Conservation (phyloP, 2,329 filamentous ascomycete species). For the Pseudonectria foliicola region DNA sequence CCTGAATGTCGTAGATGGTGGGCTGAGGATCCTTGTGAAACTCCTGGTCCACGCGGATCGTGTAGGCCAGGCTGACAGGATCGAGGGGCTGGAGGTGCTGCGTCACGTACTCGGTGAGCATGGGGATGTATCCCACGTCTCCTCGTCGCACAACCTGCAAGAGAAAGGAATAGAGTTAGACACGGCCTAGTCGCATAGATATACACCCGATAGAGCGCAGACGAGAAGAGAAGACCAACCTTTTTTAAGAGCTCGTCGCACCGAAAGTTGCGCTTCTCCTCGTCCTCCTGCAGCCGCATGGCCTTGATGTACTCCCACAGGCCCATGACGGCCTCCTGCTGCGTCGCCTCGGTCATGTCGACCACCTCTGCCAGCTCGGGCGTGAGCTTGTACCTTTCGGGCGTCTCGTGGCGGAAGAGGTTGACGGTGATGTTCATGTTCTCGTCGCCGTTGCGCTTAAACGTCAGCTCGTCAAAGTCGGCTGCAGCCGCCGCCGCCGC, state of each 20-base stretch:
- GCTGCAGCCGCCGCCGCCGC: conserved; percentile 41
- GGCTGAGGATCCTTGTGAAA: conserved; percentile 69
- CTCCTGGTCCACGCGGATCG: conserved; percentile 82
- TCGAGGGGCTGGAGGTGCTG: conserved; percentile 72
- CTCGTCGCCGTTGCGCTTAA: conserved; percentile 86
- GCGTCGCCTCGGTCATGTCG: conserved; percentile 79
- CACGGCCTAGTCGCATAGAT: neutral
- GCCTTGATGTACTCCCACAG: conserved; percentile 93
- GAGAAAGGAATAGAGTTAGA: conserved; percentile 19
- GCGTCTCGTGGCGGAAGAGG: conserved; percentile 73
- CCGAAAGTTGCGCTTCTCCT: conserved; percentile 86
- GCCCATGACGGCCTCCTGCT: conserved; percentile 80
- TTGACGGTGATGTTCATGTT: conserved; percentile 89
- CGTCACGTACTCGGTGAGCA: conserved; percentile 72
- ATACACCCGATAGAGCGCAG: too few relatives aligned
- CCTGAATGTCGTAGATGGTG: conserved; percentile 84
- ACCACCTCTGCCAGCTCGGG: conserved; percentile 74
- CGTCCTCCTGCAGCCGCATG: conserved; percentile 82
- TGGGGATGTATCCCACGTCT: conserved; percentile 77
- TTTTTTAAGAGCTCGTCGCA: conserved; percentile 78
- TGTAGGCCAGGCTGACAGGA: conserved; percentile 81
- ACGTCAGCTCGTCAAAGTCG: conserved; percentile 86
- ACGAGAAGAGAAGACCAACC: conserved; percentile 42
- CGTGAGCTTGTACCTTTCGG: conserved; percentile 76
- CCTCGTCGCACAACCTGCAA: conserved; percentile 62